Evolutionary conservation across 768 basidiomycete genomes (phyloP).

Genomic region (Rickenella mellea): DNA sequence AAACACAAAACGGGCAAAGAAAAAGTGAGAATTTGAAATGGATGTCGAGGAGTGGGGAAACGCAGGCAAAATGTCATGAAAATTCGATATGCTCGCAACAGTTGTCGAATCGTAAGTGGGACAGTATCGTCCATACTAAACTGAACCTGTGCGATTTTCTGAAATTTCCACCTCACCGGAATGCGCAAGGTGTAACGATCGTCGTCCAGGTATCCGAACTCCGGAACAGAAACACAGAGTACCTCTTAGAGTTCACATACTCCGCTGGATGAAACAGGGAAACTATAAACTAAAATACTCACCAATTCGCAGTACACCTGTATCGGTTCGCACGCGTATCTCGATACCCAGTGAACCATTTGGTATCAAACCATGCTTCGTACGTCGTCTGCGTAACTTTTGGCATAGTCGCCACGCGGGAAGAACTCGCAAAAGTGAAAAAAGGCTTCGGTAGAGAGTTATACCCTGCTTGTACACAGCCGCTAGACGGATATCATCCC

Average conservation of each 20-base stretch:
- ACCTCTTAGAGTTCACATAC: constrained; percentile 20
- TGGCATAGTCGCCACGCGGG: constrained; percentile 70
- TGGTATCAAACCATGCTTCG: constrained; percentile 33
- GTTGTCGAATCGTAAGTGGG: no score
- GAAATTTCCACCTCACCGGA: no score
- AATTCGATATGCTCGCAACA: no score
- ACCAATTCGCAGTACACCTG: not conserved
- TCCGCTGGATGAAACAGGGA: no score
- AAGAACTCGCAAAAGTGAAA: constrained; percentile 60
- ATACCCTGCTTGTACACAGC: constrained; percentile 84
- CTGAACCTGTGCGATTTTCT: no score
- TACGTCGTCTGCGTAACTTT: constrained; percentile 40
- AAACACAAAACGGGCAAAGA: no score
- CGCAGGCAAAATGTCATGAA: no score
- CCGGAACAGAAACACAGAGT: constrained; percentile 5
- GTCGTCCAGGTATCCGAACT: no score
- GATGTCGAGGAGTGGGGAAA: no score
- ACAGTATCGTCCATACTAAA: no score
- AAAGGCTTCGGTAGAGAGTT: constrained; percentile 70
- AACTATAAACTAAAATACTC: constrained; percentile 26
- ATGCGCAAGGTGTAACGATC: no score
- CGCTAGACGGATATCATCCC: constrained; percentile 56
- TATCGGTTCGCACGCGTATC: constrained; percentile 9
- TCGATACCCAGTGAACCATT: constrained; percentile 40
- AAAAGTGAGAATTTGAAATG: constrained; percentile 1